These are phyloP conservation scores for Aspergillus wentii DNA, from an alignment of 495 filamentous ascomycete species.

Conservation along the genomic window DNA sequence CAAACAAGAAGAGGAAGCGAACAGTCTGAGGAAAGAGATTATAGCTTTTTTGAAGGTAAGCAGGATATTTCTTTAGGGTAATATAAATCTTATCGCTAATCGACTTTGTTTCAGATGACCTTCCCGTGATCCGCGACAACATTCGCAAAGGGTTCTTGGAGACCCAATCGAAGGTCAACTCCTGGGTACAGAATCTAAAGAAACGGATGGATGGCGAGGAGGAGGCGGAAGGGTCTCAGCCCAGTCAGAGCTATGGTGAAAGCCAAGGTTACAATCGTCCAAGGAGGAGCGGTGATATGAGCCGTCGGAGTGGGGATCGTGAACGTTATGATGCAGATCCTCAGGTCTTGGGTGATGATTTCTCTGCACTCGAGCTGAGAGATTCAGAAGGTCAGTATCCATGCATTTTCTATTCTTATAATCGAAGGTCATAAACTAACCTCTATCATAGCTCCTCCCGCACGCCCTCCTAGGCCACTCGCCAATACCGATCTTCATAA, in stretches of 20 bases:
- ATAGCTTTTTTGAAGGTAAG: conserved; percentile 83
- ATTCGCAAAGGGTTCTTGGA: conserved; percentile 92
- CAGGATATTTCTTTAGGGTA: too few species aligned
- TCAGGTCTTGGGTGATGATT: conserved; percentile 82
- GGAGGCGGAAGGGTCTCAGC: conserved; percentile 44
- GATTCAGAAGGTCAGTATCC: conserved; percentile 61
- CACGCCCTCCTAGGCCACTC: conserved; percentile 56
- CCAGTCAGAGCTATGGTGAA: conserved; percentile 42
- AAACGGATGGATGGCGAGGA: conserved; percentile 89
- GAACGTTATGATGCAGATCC: conserved; percentile 96
- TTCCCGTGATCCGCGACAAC: conserved; percentile 90
- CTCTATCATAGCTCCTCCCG: conserved; percentile 36
- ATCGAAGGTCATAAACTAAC: conserved; percentile 11
- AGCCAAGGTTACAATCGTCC: conserved; percentile 30
- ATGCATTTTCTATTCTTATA: conserved; percentile 7
- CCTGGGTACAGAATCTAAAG: conserved; percentile 84
- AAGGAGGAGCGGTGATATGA: conserved; percentile 52
- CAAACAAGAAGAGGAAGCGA: conserved; percentile 27
- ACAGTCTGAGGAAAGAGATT: conserved; percentile 58
- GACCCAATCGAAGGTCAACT: conserved; percentile 88
- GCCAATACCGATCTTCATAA: conserved; percentile 81
- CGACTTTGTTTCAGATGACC: conserved; percentile 57
- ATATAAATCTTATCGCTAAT: conserved; percentile 14
- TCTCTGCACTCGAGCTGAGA: conserved; percentile 79
- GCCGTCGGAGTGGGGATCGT: conserved; percentile 72